Evolutionary conservation across 345 rosid genomes (phyloP).

Genomic region (Citrus reticulata): DNA sequence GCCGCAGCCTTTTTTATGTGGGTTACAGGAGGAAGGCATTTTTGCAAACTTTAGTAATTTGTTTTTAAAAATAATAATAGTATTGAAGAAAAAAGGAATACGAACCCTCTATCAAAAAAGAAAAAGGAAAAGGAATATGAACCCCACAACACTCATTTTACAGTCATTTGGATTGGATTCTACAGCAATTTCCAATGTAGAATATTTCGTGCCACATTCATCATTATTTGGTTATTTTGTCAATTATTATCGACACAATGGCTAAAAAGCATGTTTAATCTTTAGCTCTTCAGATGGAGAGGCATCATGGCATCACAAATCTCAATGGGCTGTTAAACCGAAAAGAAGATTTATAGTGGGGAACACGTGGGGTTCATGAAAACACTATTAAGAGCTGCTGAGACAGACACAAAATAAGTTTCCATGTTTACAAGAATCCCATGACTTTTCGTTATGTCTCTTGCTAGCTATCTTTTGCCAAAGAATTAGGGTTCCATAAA

Average conservation of each 20-base stretch:
- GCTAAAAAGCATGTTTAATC: not conserved
- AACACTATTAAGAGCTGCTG: slow-evolving; percentile 21
- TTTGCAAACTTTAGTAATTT: not conserved
- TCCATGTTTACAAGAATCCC: slow-evolving; percentile 12
- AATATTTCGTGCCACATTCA: not conserved
- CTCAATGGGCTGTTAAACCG: not conserved
- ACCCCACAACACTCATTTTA: not conserved
- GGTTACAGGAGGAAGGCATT: slow-evolving; percentile 3
- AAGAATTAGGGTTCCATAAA: not conserved
- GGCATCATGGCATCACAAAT: not conserved
- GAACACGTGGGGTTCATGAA: slow-evolving; percentile 44
- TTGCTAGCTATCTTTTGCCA: not conserved
- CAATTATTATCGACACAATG: not conserved
- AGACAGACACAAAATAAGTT: slow-evolving; percentile 29
- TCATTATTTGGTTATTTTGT: not conserved
- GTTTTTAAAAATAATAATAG: not conserved
- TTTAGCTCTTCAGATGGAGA: not conserved
- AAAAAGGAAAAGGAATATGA: not conserved
- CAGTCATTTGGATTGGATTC: not conserved
- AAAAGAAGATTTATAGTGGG: slow-evolving; percentile 15
- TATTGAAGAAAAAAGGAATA: not conserved
- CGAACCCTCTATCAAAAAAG: not conserved
- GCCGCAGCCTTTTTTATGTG: not conserved
- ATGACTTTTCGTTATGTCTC: not conserved
- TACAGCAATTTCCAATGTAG: slow-evolving; percentile 8